phyloP scores from a whole-genome alignment of 2,329 filamentous ascomycete genomes.

The Diaporthe ampelina region DNA sequence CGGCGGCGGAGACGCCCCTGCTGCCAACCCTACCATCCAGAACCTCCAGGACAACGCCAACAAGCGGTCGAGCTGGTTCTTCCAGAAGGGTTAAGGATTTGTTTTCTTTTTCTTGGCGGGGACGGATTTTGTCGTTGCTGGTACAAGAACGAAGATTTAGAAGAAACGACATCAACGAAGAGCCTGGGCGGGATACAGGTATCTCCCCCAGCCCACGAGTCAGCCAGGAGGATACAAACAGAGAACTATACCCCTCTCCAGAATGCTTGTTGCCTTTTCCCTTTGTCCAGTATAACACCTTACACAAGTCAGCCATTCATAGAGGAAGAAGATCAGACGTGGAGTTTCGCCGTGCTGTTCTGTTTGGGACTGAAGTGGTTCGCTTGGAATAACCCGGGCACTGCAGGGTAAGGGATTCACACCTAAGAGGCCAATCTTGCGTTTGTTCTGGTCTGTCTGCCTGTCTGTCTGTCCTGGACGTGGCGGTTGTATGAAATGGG shows the following conservation, averaged over 20 bases:
- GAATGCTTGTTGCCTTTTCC: slow-evolving; percentile 36
- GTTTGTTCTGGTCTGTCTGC: not conserved
- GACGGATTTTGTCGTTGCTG: slow-evolving; percentile 15
- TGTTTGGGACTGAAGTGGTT: slow-evolving; percentile 33
- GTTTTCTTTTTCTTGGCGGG: not conserved
- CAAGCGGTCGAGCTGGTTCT: slow-evolving; percentile 83
- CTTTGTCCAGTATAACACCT: slow-evolving; percentile 39
- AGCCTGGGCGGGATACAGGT: slow-evolving; percentile 34
- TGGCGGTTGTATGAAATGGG: not conserved
- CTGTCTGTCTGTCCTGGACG: slow-evolving; percentile 17
- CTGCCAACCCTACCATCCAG: slow-evolving; percentile 68
- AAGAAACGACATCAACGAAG: slow-evolving; percentile 30
- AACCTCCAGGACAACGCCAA: slow-evolving; percentile 67
- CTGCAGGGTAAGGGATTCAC: slow-evolving; percentile 5
- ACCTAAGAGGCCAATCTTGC: slow-evolving; percentile 6
- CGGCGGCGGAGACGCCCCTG: slow-evolving; percentile 66
- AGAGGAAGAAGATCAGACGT: slow-evolving; percentile 32
- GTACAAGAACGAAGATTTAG: slow-evolving; percentile 24
- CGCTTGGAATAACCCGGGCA: slow-evolving; percentile 33
- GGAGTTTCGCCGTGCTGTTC: slow-evolving; percentile 19
- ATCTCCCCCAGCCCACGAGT: slow-evolving; percentile 28
- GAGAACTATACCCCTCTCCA: slow-evolving; percentile 38
- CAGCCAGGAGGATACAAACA: slow-evolving; percentile 37
- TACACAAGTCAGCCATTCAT: slow-evolving; percentile 33
- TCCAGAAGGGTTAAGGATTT: slow-evolving; percentile 66